A percentile compares a stretch with the other conserved stretches of the same genome.
Conservation (phyloP, 352 stramenopile genomes). For the Plasmopara viticola region DNA sequence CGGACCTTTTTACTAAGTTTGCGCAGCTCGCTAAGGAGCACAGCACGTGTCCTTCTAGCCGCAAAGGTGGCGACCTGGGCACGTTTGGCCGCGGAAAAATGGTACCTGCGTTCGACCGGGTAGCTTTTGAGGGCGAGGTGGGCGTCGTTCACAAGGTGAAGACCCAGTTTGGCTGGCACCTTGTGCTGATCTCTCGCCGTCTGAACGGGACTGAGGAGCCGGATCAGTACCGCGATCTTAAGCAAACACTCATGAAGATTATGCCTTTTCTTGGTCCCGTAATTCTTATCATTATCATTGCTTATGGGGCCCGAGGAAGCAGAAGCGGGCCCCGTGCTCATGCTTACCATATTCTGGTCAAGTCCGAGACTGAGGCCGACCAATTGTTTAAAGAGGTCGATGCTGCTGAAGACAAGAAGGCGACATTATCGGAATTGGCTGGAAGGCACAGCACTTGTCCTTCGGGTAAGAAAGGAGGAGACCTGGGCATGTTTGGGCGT, state of each 20-base stretch:
- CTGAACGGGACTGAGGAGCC: conserved; percentile 36
- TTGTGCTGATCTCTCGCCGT: conserved; percentile 51
- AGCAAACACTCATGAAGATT: conserved; percentile 30
- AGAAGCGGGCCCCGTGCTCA: conserved; percentile 31
- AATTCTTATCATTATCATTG: conserved; percentile 51
- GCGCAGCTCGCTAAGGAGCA: conserved; percentile 59
- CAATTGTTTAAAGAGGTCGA: conserved; percentile 53
- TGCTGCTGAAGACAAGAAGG: conserved; percentile 42
- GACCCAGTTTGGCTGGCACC: conserved; percentile 72
- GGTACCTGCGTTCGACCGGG: conserved; percentile 67
- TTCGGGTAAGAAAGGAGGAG: conserved; percentile 52
- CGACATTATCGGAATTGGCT: conserved; percentile 50
- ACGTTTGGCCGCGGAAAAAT: conserved; percentile 67
- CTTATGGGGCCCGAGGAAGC: conserved; percentile 22
- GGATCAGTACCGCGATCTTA: conserved; percentile 30
- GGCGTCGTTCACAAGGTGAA: conserved; percentile 60
- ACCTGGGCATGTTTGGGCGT: conserved; percentile 60
- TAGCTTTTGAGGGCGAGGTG: conserved; percentile 56
- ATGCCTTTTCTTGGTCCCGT: conserved; percentile 48
- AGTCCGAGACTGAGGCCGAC: conserved; percentile 45
- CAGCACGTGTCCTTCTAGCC: conserved; percentile 64
- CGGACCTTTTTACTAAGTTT: conserved; percentile 54
- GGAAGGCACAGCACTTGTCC: conserved; percentile 46
- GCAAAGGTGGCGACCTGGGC: conserved; percentile 57
- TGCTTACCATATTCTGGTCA: conserved; percentile 59